Evolutionary conservation across 1,284 basidiomycete species (phyloP), one percentile per base, ranked within the genome.

Genomic region (Stereum hirsutum): DNA sequence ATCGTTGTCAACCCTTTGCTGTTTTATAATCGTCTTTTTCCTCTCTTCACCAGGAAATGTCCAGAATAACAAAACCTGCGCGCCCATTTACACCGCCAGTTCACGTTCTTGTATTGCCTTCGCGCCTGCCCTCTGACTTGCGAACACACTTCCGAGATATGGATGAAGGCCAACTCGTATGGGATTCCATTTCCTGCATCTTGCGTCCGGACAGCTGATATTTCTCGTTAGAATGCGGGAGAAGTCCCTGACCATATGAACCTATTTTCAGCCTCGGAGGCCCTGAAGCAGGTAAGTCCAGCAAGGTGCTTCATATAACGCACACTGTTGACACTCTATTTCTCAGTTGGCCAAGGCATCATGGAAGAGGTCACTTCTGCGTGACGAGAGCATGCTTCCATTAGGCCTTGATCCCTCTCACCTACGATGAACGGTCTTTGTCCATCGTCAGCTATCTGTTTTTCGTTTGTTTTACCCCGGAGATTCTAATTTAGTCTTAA

Each of bases 201-300:
- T 20, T 27, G 20, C 19, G 8, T 19, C 34, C 24, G 37, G 27
- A 25, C 43, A 25, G 44, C 37, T 31, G 25, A 28, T 34, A 15
- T 46, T 28, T 42, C 27, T 15, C 12, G 25, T 27, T 25, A 39
- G 14, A 14, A 42, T 43, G 37, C 39, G 39, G 44, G 35, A 48
- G 59, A 70, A 26, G 61, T 74, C 34, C 81, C 82, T 10, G 76
- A 85, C 49, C 82, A 89, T 51, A 88, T 89, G 82, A 86, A 89
- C 55, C 60, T 89, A 19, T 54, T 88, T n/a, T 68, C 79, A 12
- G 63, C 64, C 11, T 45, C 57, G 7, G 75, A 82, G 39, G 81
- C 81, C 15, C 54, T 66, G 14, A 61, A 64, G 43, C 80, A 84
- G 55, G 83, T 82, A 23, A 25, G 48, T 45, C 20, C 19, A 25